phyloP scores from a whole-genome alignment of 371 early-diverging fungal species.

The Circinella umbellata region DNA sequence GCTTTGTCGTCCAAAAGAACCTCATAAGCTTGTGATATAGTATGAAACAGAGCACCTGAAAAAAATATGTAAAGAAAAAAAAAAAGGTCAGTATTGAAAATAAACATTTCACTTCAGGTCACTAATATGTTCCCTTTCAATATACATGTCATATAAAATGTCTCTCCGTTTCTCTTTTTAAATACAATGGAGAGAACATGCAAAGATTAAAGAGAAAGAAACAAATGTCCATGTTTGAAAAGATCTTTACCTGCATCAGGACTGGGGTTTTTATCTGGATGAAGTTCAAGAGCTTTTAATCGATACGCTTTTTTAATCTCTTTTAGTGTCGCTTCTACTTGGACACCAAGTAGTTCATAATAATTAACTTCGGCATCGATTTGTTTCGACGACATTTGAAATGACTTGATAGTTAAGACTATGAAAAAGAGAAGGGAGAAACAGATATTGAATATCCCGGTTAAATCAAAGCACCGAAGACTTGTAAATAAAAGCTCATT shows the following conservation, averaged over 20 bases:
- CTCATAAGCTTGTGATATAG: constrained; percentile 41
- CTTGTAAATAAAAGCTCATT: too few species aligned
- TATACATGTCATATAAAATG: too few species aligned
- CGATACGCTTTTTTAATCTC: constrained; percentile 82
- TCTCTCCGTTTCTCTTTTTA: background rate
- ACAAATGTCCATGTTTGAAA: background rate
- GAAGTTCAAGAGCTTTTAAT: constrained; percentile 49
- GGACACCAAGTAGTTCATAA: constrained; percentile 77
- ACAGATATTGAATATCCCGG: background rate
- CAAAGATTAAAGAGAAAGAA: too few species aligned
- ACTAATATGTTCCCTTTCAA: too few species aligned
- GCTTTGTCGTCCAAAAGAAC: constrained; percentile 37
- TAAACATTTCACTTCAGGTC: too few species aligned
- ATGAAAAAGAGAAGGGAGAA: background rate
- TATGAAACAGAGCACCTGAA: constrained; percentile 46
- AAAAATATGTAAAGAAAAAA: too few species aligned
- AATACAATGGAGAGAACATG: background rate
- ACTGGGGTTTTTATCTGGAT: constrained; percentile 61
- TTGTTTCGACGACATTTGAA: constrained; percentile 21
- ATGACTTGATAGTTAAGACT: background rate
- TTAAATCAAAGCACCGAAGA: too few species aligned
- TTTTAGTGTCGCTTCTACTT: constrained; percentile 51
- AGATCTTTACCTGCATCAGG: constrained; percentile 52
- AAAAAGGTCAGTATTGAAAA: too few species aligned
- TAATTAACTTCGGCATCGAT: constrained; percentile 60